phyloP scores from a whole-genome alignment of 345 rosid species.

The Reutealis trisperma region DNA sequence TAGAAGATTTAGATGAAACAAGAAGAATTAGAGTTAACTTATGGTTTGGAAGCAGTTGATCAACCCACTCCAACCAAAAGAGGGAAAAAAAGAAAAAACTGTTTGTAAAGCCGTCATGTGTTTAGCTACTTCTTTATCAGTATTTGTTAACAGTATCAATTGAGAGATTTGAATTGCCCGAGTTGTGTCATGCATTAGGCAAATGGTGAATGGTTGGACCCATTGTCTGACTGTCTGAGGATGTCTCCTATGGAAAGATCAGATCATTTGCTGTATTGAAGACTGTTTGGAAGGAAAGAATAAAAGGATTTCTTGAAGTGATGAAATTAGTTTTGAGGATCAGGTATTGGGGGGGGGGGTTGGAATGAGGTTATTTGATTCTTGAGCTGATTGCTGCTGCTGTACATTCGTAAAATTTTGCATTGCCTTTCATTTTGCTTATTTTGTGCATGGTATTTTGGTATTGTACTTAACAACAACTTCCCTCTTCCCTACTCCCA shows the following conservation, averaged over 20 bases:
- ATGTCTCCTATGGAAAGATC: not conserved
- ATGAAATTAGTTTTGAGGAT: not conserved
- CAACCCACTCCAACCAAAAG: not conserved
- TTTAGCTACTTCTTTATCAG: too few species aligned
- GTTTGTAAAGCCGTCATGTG: too few species aligned
- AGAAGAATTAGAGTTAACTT: not conserved
- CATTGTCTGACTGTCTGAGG: not conserved
- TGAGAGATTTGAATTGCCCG: too few species aligned
- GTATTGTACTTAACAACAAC: not conserved
- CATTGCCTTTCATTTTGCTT: not conserved
- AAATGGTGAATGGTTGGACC: not conserved
- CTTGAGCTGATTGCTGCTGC: not conserved
- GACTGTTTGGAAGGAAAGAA: constrained; percentile 5
- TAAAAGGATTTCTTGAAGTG: not conserved
- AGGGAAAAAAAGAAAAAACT: too few species aligned
- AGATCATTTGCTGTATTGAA: not conserved
- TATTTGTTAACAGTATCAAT: too few species aligned
- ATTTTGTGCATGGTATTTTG: not conserved
- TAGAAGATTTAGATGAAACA: not conserved
- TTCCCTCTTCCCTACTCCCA: not conserved
- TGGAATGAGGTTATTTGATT: not conserved
- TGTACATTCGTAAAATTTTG: not conserved
- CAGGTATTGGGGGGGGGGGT: not conserved
- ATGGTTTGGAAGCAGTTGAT: not conserved
- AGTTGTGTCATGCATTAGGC: not conserved